These are phyloP conservation scores for Xylaria scruposa DNA, from an alignment of 495 filamentous ascomycete species.

Conservation along the genomic window DNA sequence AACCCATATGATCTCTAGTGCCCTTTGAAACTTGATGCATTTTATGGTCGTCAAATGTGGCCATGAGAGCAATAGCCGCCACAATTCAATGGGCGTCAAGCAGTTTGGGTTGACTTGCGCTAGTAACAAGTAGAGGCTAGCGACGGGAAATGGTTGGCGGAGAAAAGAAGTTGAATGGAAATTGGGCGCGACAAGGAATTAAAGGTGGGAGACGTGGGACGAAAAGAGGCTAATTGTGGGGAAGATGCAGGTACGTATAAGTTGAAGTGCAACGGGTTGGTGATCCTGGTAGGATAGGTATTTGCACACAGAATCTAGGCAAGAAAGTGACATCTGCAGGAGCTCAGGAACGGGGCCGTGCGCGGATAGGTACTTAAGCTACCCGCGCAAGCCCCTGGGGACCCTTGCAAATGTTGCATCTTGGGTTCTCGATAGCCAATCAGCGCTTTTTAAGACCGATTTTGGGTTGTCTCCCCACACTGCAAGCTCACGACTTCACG, in stretches of 20 bases:
- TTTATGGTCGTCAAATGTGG: constrained; percentile 1
- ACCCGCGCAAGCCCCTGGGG: constrained; percentile 8
- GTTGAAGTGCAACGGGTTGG: background rate
- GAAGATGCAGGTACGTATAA: constrained; percentile 21
- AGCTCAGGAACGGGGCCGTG: background rate
- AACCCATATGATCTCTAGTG: background rate
- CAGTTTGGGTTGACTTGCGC: background rate
- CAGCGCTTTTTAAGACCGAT: background rate
- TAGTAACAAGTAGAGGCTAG: constrained; percentile 19
- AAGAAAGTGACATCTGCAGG: background rate
- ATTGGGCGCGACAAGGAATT: constrained; percentile 11
- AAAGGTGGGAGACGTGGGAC: background rate
- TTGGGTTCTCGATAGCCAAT: constrained; percentile 15
- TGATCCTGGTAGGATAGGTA: background rate
- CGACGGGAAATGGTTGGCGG: constrained; percentile 22
- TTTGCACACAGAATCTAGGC: background rate
- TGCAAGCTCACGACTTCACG: background rate
- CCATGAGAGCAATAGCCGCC: constrained; percentile 22
- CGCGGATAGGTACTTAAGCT: background rate
- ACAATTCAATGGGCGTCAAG: constrained; percentile 7
- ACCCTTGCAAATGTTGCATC: constrained; percentile 18
- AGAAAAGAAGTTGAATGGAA: constrained; percentile 5
- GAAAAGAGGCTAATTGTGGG: constrained; percentile 13
- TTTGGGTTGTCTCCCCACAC: constrained; percentile 14
- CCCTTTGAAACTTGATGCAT: background rate